Percentiles rank a stretch among this genome's conserved stretches.
Evolutionary conservation across 2,329 filamentous ascomycete genomes (phyloP).

Genomic region (Huntiella moniliformis): DNA sequence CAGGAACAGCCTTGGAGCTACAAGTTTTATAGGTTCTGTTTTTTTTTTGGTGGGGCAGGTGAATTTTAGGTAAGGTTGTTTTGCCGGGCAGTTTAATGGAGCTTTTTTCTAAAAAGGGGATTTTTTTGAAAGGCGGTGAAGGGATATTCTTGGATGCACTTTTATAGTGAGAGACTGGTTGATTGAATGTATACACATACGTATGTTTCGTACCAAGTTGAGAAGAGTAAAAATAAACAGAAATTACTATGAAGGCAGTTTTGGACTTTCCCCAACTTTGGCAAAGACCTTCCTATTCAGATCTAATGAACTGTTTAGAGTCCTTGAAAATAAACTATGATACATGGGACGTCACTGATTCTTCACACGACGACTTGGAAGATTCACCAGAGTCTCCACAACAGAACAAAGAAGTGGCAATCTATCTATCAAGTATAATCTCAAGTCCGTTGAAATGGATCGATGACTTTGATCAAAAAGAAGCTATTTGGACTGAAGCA

Average conservation of each 20-base stretch:
- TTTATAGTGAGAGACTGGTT: too few species aligned
- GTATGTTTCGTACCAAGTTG: too few species aligned
- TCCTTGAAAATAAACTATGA: slow-evolving; percentile 36
- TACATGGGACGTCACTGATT: neutral
- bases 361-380: slow-evolving; percentile 13
- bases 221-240: too few species aligned
- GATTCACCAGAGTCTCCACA: slow-evolving; percentile 15
- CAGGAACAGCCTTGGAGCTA: too few species aligned
- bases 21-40: neutral
- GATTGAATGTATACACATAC: too few species aligned
- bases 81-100: neutral
- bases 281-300: slow-evolving; percentile 47
- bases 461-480: slow-evolving; percentile 42
- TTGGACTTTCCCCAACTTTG: slow-evolving; percentile 66
- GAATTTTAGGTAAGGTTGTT: neutral
- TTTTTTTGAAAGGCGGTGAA: too few species aligned
- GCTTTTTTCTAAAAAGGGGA: too few species aligned
- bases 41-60: neutral
- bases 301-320: slow-evolving; percentile 46
- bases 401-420: slow-evolving; percentile 32
- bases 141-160: too few species aligned
- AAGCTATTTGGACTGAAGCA: slow-evolving; percentile 58
- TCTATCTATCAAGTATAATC: slow-evolving; percentile 52
- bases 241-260: slow-evolving; percentile 3
- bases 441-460: slow-evolving; percentile 52